phyloP scores from a whole-genome alignment of 352 stramenopile genomes.

The Aphanomyces astaci region DNA sequence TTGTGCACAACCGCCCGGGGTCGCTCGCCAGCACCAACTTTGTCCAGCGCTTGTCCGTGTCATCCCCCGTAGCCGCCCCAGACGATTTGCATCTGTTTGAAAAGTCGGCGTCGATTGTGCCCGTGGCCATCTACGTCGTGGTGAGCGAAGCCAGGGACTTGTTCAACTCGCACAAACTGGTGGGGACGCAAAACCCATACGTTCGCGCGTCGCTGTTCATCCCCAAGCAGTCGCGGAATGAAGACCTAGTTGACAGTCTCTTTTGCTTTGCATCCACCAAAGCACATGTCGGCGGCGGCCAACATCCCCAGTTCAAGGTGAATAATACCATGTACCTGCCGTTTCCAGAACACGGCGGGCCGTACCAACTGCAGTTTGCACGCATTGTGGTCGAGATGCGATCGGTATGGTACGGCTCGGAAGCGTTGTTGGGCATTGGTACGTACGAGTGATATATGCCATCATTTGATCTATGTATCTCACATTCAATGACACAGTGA shows the following conservation, averaged over 20 bases:
- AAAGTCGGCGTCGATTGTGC: constrained; percentile 56
- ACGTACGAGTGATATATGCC: too few relatives aligned
- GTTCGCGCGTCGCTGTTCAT: constrained; percentile 72
- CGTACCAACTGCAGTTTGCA: constrained; percentile 45
- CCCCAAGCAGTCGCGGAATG: constrained; percentile 75
- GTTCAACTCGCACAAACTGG: constrained; percentile 77
- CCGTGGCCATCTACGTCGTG: constrained; percentile 73
- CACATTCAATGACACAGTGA: background rate
- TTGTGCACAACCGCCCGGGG: constrained; percentile 54
- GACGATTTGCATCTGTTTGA: constrained; percentile 26
- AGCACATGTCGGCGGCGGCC: constrained; percentile 60
- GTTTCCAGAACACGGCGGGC: constrained; percentile 51
- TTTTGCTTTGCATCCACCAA: constrained; percentile 74
- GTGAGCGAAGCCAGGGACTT: constrained; percentile 68
- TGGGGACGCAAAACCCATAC: constrained; percentile 79
- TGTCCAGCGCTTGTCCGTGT: constrained; percentile 51
- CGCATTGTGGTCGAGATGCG: constrained; percentile 81
- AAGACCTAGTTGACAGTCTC: constrained; percentile 43
- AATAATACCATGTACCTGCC: constrained; percentile 74
- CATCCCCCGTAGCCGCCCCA: constrained; percentile 48
- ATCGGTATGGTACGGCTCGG: constrained; percentile 75
- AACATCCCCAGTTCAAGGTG: constrained; percentile 69
- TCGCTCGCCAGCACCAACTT: constrained; percentile 44
- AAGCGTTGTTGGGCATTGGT: constrained; percentile 76
- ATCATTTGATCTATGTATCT: background rate